Evolutionary conservation across 768 basidiomycete species (phyloP).

Genomic region (Roridomyces roridus): DNA sequence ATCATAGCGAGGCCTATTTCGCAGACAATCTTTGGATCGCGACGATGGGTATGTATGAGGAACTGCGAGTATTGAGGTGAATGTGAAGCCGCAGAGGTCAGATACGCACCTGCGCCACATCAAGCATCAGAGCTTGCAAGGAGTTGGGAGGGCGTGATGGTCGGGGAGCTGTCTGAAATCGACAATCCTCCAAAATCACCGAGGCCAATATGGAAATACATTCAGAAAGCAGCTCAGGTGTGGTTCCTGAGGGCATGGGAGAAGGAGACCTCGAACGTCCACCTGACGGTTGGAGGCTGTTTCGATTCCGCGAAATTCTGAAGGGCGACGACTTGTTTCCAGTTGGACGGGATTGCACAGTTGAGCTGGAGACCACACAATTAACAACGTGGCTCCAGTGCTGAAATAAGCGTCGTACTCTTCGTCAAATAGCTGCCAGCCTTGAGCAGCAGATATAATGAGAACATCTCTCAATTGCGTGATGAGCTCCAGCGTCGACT

Average conservation of each 20-base stretch:
- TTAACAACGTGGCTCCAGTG: background rate
- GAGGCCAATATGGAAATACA: conserved; percentile 69
- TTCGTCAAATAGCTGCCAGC: conserved; percentile 70
- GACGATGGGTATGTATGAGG: conserved; percentile 60
- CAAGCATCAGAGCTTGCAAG: conserved; percentile 73
- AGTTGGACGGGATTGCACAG: conserved; percentile 8
- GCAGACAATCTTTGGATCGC: conserved; percentile 57
- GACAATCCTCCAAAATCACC: conserved; percentile 74
- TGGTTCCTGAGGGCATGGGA: conserved; percentile 38
- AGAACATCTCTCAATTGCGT: conserved; percentile 66
- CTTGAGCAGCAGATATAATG: conserved; percentile 57
- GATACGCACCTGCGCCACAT: conserved; percentile 58
- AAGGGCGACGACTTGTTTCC: conserved; percentile 24
- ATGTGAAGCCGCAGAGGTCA: background rate
- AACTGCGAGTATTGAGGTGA: conserved; percentile 30
- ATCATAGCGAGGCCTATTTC: conserved; percentile 72
- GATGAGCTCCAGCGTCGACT: conserved; percentile 69
- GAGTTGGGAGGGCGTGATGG: conserved; percentile 76
- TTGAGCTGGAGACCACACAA: background rate
- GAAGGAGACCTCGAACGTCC: conserved; percentile 62
- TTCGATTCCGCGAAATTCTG: conserved; percentile 37
- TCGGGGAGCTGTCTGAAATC: conserved; percentile 66
- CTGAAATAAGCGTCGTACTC: conserved; percentile 36
- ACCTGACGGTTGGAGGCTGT: conserved; percentile 47
- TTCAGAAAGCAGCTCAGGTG: conserved; percentile 60